phyloP scores from a whole-genome alignment of 2,329 filamentous ascomycete genomes.

The Botryotinia narcissicola region DNA sequence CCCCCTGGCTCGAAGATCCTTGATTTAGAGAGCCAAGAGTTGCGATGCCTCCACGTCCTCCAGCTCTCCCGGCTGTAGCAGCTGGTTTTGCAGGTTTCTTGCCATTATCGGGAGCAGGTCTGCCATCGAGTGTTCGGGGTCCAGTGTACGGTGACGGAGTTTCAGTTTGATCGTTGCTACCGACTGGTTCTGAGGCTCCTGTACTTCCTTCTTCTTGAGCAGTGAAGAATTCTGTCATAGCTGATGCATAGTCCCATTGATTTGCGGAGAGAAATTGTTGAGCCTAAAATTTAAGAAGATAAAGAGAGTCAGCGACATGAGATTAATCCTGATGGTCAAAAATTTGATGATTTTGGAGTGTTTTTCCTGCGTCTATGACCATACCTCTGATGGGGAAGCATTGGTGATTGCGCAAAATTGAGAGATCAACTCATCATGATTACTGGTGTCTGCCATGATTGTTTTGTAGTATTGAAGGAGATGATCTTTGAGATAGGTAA shows the following conservation, averaged over 20 bases:
- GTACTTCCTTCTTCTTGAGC: slow-evolving; percentile 52
- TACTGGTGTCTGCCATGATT: slow-evolving; percentile 38
- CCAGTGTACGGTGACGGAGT: slow-evolving; percentile 50
- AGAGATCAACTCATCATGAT: slow-evolving; percentile 47
- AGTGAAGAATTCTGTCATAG: slow-evolving; percentile 61
- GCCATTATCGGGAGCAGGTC: slow-evolving; percentile 49
- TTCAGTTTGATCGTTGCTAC: slow-evolving; percentile 38
- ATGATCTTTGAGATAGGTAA: neutral
- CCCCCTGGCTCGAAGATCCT: slow-evolving; percentile 43
- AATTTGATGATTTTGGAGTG: neutral
- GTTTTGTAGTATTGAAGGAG: slow-evolving; percentile 35
- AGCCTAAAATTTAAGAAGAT: slow-evolving; percentile 50
- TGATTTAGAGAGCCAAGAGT: slow-evolving; percentile 52
- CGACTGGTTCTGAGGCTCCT: slow-evolving; percentile 45
- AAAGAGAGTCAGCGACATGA: neutral
- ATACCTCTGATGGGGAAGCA: slow-evolving; percentile 48
- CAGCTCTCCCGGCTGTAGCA: slow-evolving; percentile 26
- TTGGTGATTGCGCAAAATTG: slow-evolving; percentile 58
- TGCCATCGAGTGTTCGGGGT: slow-evolving; percentile 61
- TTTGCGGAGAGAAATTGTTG: slow-evolving; percentile 62
- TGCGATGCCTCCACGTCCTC: slow-evolving; percentile 49
- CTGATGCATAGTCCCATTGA: slow-evolving; percentile 64
- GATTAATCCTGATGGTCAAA: neutral
- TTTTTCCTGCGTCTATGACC: slow-evolving; percentile 11
- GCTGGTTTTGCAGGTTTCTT: slow-evolving; percentile 24